Evolutionary conservation across 345 rosid species (phyloP).

Genomic region (Hypericum androsaemum): DNA sequence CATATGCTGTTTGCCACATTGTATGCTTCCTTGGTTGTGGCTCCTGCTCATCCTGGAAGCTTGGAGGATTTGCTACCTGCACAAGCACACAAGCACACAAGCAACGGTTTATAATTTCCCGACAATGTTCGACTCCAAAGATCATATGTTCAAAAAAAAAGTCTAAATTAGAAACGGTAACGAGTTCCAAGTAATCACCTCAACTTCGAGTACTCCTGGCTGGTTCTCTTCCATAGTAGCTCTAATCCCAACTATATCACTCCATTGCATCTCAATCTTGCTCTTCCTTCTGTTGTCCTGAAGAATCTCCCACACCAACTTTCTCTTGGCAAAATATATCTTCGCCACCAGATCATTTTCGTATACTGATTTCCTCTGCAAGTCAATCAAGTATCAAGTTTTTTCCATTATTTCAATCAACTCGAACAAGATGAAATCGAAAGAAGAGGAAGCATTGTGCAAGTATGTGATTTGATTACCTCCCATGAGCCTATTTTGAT

Average conservation of each 20-base stretch:
- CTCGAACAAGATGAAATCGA: neutral
- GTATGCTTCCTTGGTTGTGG: conserved; percentile 38
- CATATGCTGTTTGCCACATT: conserved; percentile 27
- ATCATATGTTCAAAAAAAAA: no score
- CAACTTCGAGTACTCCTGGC: conserved; percentile 23
- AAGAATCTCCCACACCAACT: conserved; percentile 57
- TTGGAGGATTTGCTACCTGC: conserved; percentile 35
- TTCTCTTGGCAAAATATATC: conserved; percentile 45
- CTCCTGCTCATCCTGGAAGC: conserved; percentile 28
- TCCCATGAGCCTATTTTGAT: no score
- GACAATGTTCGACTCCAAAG: no score
- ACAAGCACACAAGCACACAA: neutral
- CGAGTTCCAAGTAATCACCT: conserved; percentile 16
- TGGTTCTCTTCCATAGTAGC: conserved; percentile 14
- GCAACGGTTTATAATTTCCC: no score
- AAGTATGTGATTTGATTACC: neutral
- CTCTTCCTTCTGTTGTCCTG: conserved; percentile 21
- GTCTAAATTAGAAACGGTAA: neutral
- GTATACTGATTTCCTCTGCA: conserved; percentile 24
- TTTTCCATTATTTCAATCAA: neutral
- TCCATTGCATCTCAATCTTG: conserved; percentile 34
- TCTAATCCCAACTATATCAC: conserved; percentile 22
- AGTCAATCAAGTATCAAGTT: neutral
- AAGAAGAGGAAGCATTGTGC: no score
- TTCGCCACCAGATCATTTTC: conserved; percentile 51